Conservation (phyloP, 208 protist species). For the Acanthamoeba sp. region DNA sequence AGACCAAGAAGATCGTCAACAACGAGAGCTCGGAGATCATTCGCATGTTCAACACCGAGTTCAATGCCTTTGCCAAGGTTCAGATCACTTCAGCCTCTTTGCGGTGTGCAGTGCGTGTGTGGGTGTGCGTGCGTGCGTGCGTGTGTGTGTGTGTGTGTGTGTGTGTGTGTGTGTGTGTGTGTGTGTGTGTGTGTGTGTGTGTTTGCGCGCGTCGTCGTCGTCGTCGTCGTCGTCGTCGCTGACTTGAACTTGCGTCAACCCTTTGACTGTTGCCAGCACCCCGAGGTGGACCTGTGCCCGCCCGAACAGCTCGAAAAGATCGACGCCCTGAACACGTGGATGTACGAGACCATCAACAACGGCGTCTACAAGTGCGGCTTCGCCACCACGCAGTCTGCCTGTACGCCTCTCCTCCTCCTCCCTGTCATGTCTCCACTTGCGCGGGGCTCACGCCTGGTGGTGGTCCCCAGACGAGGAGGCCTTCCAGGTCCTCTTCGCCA, state of each 20-base stretch:
- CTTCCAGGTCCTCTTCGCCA: conserved; percentile 79
- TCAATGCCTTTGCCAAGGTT: conserved; percentile 87
- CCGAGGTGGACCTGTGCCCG: conserved; percentile 90
- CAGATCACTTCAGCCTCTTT: background rate
- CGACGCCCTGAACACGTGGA: conserved; percentile 90
- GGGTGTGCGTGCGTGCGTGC: background rate
- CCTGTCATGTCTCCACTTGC: background rate
- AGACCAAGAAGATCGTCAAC: conserved; percentile 92
- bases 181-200: no score
- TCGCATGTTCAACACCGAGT: conserved; percentile 91
- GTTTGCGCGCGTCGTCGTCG: no score
- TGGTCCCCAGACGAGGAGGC: conserved; percentile 72
- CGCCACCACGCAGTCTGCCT: conserved; percentile 89
- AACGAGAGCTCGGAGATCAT: conserved; percentile 94
- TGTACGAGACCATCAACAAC: conserved; percentile 93
- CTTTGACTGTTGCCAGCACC: conserved; percentile 80
- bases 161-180: no score
- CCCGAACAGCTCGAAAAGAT: conserved; percentile 89
- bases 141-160: no score
- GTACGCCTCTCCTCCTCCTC: conserved; percentile 82
- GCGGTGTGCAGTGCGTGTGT: background rate
- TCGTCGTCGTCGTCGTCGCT: no score
- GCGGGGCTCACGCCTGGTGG: conserved; percentile 84
- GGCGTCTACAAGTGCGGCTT: conserved; percentile 94
- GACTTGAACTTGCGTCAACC: background rate